Evolutionary conservation across 768 basidiomycete species (phyloP).

Genomic region (Hericium erinaceus): DNA sequence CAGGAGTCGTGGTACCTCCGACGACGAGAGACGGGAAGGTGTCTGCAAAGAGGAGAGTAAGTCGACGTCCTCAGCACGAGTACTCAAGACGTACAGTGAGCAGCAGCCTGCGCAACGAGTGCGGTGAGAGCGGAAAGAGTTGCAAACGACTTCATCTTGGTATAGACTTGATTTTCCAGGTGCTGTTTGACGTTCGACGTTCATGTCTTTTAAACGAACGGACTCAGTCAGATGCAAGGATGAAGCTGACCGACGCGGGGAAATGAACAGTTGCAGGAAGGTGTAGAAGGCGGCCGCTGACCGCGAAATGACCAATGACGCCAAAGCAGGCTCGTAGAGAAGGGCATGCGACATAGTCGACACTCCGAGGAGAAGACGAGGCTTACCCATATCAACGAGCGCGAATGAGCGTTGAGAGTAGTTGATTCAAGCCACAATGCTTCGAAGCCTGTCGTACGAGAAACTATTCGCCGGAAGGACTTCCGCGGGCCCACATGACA

Average conservation of each 20-base stretch:
- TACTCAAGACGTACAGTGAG: not conserved
- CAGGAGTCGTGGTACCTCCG: constrained; percentile 28
- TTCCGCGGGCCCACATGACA: no score
- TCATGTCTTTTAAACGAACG: not conserved
- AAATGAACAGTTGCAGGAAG: not conserved
- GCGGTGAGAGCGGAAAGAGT: not conserved
- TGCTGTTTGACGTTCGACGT: not conserved
- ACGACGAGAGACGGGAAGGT: constrained; percentile 38
- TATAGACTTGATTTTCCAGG: not conserved
- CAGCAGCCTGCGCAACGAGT: not conserved
- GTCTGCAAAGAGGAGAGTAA: constrained; percentile 21
- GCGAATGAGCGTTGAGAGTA: not conserved
- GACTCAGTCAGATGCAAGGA: not conserved
- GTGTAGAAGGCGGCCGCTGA: not conserved
- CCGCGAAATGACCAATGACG: not conserved
- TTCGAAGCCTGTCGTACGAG: no score
- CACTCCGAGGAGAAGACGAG: not conserved
- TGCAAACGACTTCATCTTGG: not conserved
- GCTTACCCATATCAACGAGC: not conserved
- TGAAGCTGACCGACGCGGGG: not conserved
- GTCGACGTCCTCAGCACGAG: not conserved
- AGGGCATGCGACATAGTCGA: not conserved
- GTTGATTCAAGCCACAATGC: no score
- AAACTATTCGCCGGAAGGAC: no score
- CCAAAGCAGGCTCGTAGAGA: not conserved